Conservation (phyloP, 2,329 filamentous ascomycete genomes). For the Calonectria pseudoturangicola region DNA sequence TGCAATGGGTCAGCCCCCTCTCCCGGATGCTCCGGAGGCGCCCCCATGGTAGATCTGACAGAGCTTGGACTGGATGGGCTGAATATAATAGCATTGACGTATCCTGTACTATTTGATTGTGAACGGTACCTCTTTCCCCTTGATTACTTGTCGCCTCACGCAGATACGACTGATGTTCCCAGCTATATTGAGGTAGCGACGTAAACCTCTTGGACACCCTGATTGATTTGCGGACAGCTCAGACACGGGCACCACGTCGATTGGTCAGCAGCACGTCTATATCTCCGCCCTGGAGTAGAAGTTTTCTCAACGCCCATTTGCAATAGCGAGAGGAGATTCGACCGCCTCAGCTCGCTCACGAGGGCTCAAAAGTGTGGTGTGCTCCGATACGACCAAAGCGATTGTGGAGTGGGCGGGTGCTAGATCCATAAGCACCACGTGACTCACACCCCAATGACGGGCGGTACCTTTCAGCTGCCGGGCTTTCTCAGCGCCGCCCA, state of each 20-base stretch:
- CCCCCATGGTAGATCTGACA: conserved; percentile 41
- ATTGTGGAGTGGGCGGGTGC: conserved; percentile 23
- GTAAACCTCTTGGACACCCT: background rate
- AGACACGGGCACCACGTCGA: background rate
- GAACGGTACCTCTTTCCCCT: conserved; percentile 3
- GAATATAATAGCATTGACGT: conserved; percentile 44
- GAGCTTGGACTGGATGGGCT: conserved; percentile 36
- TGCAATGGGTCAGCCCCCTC: conserved; percentile 47
- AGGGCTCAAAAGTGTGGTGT: conserved; percentile 3
- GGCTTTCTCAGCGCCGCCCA: conserved; percentile 41
- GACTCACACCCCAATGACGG: conserved; percentile 39
- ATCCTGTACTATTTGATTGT: background rate
- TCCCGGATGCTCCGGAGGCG: conserved; percentile 50
- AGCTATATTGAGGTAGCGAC: background rate
- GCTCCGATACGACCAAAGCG: background rate
- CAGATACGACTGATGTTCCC: background rate
- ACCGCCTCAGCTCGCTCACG: conserved; percentile 1
- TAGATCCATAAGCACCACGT: conserved; percentile 25
- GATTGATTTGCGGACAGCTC: background rate
- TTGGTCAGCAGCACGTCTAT: background rate
- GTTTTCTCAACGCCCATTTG: background rate
- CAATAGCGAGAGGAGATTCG: background rate
- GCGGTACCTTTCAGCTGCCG: conserved; percentile 40
- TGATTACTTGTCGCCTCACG: background rate
- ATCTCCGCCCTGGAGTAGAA: background rate